These are phyloP conservation scores for Solanum acaule DNA, from an alignment of 257 asterid genomes.

Conservation along the genomic window DNA sequence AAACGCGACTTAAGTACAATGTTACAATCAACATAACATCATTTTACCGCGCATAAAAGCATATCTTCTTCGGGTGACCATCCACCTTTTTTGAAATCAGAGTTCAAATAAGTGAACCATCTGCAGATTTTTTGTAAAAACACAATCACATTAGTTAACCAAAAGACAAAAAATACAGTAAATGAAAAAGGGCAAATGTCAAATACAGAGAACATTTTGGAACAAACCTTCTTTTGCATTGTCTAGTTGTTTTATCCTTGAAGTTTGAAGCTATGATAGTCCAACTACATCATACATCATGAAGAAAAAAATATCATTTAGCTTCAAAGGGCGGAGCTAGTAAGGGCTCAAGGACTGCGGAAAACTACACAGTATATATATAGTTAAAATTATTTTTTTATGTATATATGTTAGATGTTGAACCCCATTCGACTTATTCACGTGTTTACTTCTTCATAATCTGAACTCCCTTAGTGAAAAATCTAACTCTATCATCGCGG, in stretches of 20 bases:
- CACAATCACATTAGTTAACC: not conserved
- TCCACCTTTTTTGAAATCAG: slow-evolving; percentile 97
- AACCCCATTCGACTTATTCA: too few species aligned
- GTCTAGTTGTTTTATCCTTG: slow-evolving; percentile 92
- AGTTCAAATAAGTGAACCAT: slow-evolving; percentile 94
- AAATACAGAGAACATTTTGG: not conserved
- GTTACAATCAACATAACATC: not conserved
- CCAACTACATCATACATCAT: slow-evolving; percentile 53
- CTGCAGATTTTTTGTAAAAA: slow-evolving; percentile 17
- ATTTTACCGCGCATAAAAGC: slow-evolving; percentile 81
- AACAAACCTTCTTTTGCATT: slow-evolving; percentile 91
- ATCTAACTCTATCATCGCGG: too few species aligned
- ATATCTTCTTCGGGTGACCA: slow-evolving; percentile 98
- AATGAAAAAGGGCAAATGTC: not conserved
- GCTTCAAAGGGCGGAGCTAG: not conserved
- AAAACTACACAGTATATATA: too few species aligned
- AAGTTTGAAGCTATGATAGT: slow-evolving; percentile 74
- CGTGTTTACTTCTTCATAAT: too few species aligned
- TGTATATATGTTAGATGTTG: too few species aligned
- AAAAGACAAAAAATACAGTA: not conserved
- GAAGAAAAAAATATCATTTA: not conserved
- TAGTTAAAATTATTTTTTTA: too few species aligned
- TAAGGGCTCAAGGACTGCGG: not conserved
- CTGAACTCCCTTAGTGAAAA: too few species aligned
- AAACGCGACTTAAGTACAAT: not conserved